Evolutionary conservation across 495 filamentous ascomycete genomes (phyloP), one percentile per base, ranked within the genome.

Genomic region (Aspergillus saccharolyticus): DNA sequence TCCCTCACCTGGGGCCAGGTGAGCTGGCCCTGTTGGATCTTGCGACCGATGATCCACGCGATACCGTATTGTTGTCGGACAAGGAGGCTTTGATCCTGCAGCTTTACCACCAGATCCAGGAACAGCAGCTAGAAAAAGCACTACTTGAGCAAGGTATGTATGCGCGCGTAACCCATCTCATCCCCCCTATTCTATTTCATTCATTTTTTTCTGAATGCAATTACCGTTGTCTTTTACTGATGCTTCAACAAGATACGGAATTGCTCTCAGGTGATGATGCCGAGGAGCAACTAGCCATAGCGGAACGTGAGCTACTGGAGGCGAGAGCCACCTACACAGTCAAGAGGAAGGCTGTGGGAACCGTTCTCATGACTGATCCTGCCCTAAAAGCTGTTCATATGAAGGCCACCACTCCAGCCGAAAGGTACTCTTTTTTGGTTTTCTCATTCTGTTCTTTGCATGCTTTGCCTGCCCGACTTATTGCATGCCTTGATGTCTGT

Each of bases 361-460:
- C 76, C 51, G 81, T 88, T 22, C 70, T 92, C 57, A 80, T 82
- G 60, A 82, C 84, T 20, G 85, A 89, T 63, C 89, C 89, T 10
- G 85, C 85, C 48, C 71, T 95, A 52, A 90, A 89, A 64, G 86
- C 89, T 1, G 81, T 91, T 52, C 88, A 92, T 66, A 73, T 83
- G 49, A 87, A 84, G 47, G 83, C 80, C 3, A 79, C 81, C n/a
- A 83, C 81, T 3, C 79, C 80, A 45, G 73, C 83, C 58, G 88
- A 92, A 70, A 79, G 85, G 89, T 90, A 80, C 33, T 45, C 44
- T 44, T 24, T 6, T 50, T 44, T 22, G n/a, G n/a, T 20, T 14
- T 42, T 20, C 21, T 39, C 47, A 28, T 42, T 42, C 7, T 18
- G 9, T 21, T 18, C 7, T 43, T 8, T 52, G 22, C 12, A 12